Evolutionary conservation across 1,284 basidiomycete species (phyloP).

Genomic region (Ceratobasidium sp.): DNA sequence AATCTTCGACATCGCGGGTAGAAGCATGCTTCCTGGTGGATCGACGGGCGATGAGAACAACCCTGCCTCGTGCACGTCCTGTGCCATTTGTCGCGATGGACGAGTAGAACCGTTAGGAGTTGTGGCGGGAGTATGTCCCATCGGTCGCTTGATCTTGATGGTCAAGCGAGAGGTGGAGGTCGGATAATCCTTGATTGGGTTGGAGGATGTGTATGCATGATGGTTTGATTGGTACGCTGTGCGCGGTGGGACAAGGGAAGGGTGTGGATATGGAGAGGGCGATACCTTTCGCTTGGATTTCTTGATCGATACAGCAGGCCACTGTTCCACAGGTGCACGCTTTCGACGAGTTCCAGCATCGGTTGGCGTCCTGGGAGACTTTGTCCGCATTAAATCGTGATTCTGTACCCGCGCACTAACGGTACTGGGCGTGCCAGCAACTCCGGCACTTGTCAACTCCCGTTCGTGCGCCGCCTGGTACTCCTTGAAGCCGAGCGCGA

Average conservation of each 20-base stretch:
- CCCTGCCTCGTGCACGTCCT: slow-evolving; percentile 18
- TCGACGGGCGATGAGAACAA: neutral
- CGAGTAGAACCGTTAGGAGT: neutral
- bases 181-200: neutral
- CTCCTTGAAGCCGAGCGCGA: slow-evolving; percentile 68
- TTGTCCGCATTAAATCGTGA: neutral
- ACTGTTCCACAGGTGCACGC: neutral
- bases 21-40: slow-evolving; percentile 8
- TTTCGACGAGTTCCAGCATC: neutral
- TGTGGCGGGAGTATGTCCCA: neutral
- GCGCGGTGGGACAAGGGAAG: neutral
- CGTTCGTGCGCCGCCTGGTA: slow-evolving; percentile 15
- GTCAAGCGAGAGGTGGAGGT: neutral
- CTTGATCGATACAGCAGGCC: neutral
- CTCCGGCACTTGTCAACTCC: neutral
- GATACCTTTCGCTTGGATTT: slow-evolving; percentile 28
- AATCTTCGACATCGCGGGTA: neutral
- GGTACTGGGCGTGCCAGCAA: neutral
- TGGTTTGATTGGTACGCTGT: neutral
- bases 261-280: neutral
- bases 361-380: neutral
- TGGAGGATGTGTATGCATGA: neutral
- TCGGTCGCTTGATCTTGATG: slow-evolving; percentile 26
- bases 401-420: neutral
- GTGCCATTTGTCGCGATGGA: slow-evolving; percentile 13